Conservation (phyloP, 2,329 filamentous ascomycete genomes). For the Ophiostoma angusticollis region DNA sequence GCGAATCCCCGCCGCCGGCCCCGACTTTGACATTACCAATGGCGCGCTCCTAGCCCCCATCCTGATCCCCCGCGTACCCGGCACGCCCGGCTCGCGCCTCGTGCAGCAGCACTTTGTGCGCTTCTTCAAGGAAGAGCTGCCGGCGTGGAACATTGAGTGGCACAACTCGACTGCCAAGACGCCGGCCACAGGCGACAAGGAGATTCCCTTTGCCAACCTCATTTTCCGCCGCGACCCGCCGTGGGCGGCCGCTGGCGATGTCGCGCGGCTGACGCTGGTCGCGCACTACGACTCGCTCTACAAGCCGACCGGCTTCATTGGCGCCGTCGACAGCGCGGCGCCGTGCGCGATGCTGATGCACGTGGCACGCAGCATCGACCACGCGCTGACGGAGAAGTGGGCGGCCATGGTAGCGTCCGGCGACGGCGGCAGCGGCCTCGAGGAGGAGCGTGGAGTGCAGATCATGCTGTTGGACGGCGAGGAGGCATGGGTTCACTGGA, state of each 20-base stretch:
- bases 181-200: conserved; percentile 54
- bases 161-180: conserved; percentile 87
- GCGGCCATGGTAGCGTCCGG: conserved; percentile 52
- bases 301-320: conserved; percentile 73
- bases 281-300: conserved; percentile 90
- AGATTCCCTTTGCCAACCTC: conserved; percentile 76
- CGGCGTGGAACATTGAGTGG: conserved; percentile 66
- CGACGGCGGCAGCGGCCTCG: conserved; percentile 40
- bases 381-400: conserved; percentile 72
- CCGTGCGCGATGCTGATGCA: conserved; percentile 92
- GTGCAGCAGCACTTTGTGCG: conserved; percentile 72
- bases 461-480: conserved; percentile 87
- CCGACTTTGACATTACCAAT: conserved; percentile 65
- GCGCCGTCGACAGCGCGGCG: conserved; percentile 84
- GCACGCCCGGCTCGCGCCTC: conserved; percentile 58
- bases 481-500: conserved; percentile 79
- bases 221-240: conserved; percentile 82
- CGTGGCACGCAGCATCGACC: conserved; percentile 66
- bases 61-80: conserved; percentile 75
- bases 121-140: conserved; percentile 65
- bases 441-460: conserved; percentile 73
- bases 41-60: conserved; percentile 76
- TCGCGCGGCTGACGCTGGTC: conserved; percentile 70
- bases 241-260: conserved; percentile 60
- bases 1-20: conserved; percentile 55